Evolutionary conservation across 2,329 filamentous ascomycete genomes (phyloP).

Genomic region (Xylariomycetidae sp.): DNA sequence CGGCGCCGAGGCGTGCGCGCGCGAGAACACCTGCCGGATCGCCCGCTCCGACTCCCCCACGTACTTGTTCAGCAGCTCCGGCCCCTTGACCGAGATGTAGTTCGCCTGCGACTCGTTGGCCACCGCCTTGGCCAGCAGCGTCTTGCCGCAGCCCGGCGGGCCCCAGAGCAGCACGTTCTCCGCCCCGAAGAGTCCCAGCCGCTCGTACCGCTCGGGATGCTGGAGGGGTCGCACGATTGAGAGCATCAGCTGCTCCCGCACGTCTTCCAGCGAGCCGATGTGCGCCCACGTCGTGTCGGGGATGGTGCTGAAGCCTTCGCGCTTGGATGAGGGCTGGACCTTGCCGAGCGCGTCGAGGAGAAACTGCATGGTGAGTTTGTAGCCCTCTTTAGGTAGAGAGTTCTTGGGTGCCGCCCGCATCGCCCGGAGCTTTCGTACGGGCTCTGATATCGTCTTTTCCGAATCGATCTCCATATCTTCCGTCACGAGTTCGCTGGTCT

Average conservation of each 20-base stretch:
- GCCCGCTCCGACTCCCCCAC: slow-evolving; percentile 94
- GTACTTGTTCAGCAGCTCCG: slow-evolving; percentile 94
- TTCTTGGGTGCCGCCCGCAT: slow-evolving; percentile 15
- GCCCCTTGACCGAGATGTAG: slow-evolving; percentile 96
- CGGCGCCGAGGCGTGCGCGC: slow-evolving; percentile 78
- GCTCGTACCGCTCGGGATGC: slow-evolving; percentile 68
- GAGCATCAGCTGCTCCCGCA: slow-evolving; percentile 74
- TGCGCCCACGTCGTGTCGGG: slow-evolving; percentile 90
- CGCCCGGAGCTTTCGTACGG: slow-evolving; percentile 14
- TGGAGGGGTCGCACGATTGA: slow-evolving; percentile 89
- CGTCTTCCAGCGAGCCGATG: slow-evolving; percentile 75
- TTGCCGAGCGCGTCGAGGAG: slow-evolving; percentile 70
- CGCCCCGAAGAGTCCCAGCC: slow-evolving; percentile 72
- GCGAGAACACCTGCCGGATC: slow-evolving; percentile 84
- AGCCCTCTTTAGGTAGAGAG: slow-evolving; percentile 16
- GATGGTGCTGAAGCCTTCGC: slow-evolving; percentile 91
- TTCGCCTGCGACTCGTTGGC: slow-evolving; percentile 94
- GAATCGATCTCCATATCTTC: slow-evolving; percentile 16
- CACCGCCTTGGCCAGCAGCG: slow-evolving; percentile 89
- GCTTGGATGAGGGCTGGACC: slow-evolving; percentile 75
- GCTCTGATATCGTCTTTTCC: background rate
- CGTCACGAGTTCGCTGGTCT: slow-evolving; percentile 16
- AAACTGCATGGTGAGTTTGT: slow-evolving; percentile 45
- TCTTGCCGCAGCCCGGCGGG: slow-evolving; percentile 94
- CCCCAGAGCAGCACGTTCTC: slow-evolving; percentile 94